A percentile compares a stretch with the other conserved stretches of the same genome.
These are phyloP conservation scores for Pelargonium fulgidum DNA, from an alignment of 441 rosid genomes.

Conservation along the genomic window DNA sequence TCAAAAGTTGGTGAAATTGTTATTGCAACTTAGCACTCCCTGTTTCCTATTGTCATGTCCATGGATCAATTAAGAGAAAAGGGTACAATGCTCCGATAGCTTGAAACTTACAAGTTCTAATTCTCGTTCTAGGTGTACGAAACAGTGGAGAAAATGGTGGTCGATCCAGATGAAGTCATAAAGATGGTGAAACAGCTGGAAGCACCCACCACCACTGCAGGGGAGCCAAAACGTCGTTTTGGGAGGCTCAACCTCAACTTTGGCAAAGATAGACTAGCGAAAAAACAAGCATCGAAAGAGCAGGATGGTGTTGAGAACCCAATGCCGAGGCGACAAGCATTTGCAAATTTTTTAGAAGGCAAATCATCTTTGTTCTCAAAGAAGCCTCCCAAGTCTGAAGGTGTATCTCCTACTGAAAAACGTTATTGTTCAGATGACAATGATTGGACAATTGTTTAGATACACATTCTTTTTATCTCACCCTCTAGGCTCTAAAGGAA, in stretches of 20 bases:
- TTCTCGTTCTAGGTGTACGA: slow-evolving; percentile 46
- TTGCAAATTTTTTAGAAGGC: slow-evolving; percentile 52
- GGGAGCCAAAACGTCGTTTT: slow-evolving; percentile 39
- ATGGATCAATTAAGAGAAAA: background rate
- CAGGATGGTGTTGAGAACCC: slow-evolving; percentile 37
- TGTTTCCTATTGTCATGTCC: background rate
- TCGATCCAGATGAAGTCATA: slow-evolving; percentile 53
- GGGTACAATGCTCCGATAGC: background rate
- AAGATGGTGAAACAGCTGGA: slow-evolving; percentile 43
- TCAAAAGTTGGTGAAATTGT: too few relatives aligned
- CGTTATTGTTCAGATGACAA: slow-evolving; percentile 24
- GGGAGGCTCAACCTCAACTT: slow-evolving; percentile 42
- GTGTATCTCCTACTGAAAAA: slow-evolving; percentile 15
- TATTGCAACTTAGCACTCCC: too few relatives aligned
- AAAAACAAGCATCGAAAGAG: slow-evolving; percentile 29
- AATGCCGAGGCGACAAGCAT: slow-evolving; percentile 33
- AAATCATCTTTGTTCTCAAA: slow-evolving; percentile 57
- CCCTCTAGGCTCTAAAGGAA: slow-evolving; percentile 10
- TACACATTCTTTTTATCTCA: background rate
- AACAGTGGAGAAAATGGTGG: slow-evolving; percentile 52
- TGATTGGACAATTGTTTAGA: slow-evolving; percentile 43
- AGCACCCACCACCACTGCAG: slow-evolving; percentile 13
- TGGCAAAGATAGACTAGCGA: slow-evolving; percentile 39
- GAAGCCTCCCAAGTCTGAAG: slow-evolving; percentile 48
- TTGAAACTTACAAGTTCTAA: background rate